Base-by-base conservation (phyloP, 805 yeast genomes). In the Jamesozyma rosinii region DNA sequence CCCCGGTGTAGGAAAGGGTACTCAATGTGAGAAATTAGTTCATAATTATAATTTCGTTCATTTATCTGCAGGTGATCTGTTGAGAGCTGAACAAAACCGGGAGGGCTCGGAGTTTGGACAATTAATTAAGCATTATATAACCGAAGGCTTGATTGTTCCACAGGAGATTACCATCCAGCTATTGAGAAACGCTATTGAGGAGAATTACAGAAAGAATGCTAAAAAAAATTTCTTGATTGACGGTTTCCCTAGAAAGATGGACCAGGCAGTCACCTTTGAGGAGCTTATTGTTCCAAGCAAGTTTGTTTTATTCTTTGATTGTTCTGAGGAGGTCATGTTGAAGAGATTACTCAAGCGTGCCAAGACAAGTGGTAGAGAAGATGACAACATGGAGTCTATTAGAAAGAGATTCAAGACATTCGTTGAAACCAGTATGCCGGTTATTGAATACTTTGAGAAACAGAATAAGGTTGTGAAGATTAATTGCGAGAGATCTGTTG, bases 181-280 rank as follows among this genome's bases (percentile, higher is more conserved):
- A 44, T 72, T 90, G 57, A 76, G 81, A 55, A 80, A 83, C 49
- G 95, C 96, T 9, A 88, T 90, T 66, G 55, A 67, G 33, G 81
- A 74, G 29, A 66, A 74, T 40, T 61, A 63, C 49, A 48, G 53
- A 3, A 59, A 69, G n/a, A 81, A 83, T 14, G 70, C 71, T 10
- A 65, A 66, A 20, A 54, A 51, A 13, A 77, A 77, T 52, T 90
- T 89, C 63, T 69, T 90, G 55, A 79, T 90, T 42, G 98, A 90
- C 63, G 98, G 98, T 0, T 90, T 92, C 75, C 98, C 98, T 39
- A 77, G 97, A 62, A 87, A 89, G 63, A 90, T 92, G 97, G 97
- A 92, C 66, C 98, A 90, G 69, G 97, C 97, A 0, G 46, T 83
- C 34, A 83, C 90, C n/a, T 90, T 90, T 61, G 97, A 90, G 67